A percentile compares a stretch with the other conserved stretches of the same genome.
Evolutionary conservation across 352 stramenopile genomes (phyloP).

Genomic region (Globisporangium paddicum): DNA sequence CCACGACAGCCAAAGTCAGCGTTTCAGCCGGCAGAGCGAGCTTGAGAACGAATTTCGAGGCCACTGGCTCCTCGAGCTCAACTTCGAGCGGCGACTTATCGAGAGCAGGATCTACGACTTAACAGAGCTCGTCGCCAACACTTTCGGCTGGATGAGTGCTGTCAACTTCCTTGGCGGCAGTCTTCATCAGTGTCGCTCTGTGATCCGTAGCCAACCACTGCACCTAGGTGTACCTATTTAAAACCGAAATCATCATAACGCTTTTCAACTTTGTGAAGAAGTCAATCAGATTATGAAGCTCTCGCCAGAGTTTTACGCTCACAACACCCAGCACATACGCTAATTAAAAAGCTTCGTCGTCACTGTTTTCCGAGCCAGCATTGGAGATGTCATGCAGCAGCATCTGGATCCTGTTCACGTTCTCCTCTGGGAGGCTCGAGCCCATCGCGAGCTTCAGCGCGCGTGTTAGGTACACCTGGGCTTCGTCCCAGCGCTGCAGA

Average conservation of each 20-base stretch:
- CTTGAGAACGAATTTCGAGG: neutral
- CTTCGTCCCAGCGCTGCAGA: conserved; percentile 25
- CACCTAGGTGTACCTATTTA: neutral
- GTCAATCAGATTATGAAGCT: no score
- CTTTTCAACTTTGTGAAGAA: no score
- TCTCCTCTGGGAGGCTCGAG: conserved; percentile 3
- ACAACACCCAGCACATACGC: neutral
- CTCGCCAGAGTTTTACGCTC: no score
- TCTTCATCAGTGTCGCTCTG: neutral
- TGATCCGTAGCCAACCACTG: neutral
- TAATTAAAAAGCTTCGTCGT: neutral
- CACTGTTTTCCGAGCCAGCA: neutral
- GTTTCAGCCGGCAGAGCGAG: neutral
- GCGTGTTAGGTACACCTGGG: neutral
- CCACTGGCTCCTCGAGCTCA: neutral
- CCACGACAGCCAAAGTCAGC: no score
- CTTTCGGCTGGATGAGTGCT: neutral
- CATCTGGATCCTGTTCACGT: neutral
- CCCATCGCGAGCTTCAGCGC: conserved; percentile 1
- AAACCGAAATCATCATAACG: no score
- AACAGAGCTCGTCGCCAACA: neutral
- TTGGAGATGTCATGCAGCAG: neutral
- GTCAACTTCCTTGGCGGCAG: neutral
- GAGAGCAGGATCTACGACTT: neutral
- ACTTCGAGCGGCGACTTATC: neutral